Evolutionary conservation across 2,329 filamentous ascomycete genomes (phyloP).

Genomic region (Ophiostoma tasmaniense): DNA sequence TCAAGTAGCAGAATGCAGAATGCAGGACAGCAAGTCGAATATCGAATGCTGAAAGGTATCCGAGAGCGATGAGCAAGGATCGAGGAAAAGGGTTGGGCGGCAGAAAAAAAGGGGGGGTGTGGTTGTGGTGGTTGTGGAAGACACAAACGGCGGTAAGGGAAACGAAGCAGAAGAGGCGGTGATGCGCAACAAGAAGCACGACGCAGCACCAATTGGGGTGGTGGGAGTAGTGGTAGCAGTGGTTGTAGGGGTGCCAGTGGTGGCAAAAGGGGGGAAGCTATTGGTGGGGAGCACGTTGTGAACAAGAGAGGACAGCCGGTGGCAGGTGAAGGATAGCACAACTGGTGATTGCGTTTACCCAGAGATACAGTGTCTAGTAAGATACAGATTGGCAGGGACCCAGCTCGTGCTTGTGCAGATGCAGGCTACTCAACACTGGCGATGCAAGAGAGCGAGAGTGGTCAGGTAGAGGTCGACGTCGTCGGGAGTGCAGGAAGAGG

Average conservation of each 20-base stretch:
- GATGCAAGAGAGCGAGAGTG: background rate
- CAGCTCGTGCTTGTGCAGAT: background rate
- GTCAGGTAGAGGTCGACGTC: background rate
- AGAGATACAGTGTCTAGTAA: background rate
- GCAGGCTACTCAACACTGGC: background rate
- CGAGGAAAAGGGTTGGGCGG: constrained; percentile 8
- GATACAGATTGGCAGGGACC: background rate
- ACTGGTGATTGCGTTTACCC: background rate
- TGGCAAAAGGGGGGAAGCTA: constrained; percentile 2
- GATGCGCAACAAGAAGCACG: constrained; percentile 15
- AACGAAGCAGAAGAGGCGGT: constrained; percentile 10
- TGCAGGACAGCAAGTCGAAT: background rate
- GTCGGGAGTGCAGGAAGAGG: background rate
- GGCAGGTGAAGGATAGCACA: background rate
- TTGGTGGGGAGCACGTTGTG: constrained; percentile 5
- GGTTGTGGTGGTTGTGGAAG: constrained; percentile 3
- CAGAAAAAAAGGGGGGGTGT: constrained; percentile 13
- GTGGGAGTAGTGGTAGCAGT: background rate
- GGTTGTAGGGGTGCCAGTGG: background rate
- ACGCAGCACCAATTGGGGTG: constrained; percentile 6
- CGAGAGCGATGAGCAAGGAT: background rate
- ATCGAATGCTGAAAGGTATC: background rate
- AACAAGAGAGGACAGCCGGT: background rate
- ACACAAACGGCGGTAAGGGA: constrained; percentile 18
- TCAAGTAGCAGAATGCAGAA: background rate